Percentiles rank a stretch among this genome's conserved stretches.
Evolutionary conservation across 257 asterid genomes (phyloP).

Genomic region (Coffea eugenioides): DNA sequence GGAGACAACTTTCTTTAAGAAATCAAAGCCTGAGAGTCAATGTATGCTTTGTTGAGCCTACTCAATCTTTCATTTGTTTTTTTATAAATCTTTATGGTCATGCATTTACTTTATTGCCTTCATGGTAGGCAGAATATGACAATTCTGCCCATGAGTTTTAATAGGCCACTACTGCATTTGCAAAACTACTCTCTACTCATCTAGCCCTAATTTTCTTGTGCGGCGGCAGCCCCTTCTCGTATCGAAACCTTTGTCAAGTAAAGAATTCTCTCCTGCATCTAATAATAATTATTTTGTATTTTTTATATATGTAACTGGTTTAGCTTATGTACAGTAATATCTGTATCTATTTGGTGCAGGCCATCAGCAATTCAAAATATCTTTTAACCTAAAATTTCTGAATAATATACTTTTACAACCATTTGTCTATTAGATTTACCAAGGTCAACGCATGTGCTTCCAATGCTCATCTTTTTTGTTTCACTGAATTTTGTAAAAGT

Average conservation of each 20-base stretch:
- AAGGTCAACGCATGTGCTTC: not conserved
- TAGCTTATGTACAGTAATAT: not conserved
- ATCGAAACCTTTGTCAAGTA: conserved; percentile 7
- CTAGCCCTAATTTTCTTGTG: not conserved
- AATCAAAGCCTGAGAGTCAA: too few relatives aligned
- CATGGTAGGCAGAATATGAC: not conserved
- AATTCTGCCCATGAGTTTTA: not conserved
- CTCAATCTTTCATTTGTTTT: not conserved
- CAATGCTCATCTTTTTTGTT: not conserved
- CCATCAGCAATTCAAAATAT: not conserved
- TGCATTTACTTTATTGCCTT: not conserved
- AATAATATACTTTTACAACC: too few relatives aligned
- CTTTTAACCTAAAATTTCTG: not conserved
- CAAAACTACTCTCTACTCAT: too few relatives aligned
- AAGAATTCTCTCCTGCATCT: not conserved
- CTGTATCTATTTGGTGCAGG: not conserved
- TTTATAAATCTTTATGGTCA: not conserved
- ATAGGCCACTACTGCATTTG: not conserved
- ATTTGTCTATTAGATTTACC: not conserved
- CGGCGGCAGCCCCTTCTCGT: not conserved
- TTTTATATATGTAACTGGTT: not conserved
- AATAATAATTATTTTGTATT: too few relatives aligned
- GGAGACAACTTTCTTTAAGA: too few relatives aligned
- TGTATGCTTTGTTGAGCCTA: not conserved
- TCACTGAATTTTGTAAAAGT: not conserved